Percentiles rank a stretch among this genome's conserved stretches.
These are phyloP conservation scores for Heteromeles arbutifolia DNA, from an alignment of 306 rosid species.

Conservation along the genomic window DNA sequence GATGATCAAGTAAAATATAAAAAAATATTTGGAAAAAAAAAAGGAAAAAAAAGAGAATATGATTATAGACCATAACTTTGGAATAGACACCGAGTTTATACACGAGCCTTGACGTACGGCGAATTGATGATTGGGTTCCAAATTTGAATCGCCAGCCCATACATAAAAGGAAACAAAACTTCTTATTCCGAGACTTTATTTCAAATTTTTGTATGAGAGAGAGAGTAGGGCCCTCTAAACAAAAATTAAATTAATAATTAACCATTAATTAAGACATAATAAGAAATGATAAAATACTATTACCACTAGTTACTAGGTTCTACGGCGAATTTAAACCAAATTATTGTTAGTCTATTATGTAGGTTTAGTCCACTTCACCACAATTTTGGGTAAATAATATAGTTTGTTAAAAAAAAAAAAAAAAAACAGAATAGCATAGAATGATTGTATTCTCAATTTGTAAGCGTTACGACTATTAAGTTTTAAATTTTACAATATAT, in stretches of 20 bases:
- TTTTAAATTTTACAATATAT: neutral
- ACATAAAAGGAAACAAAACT: neutral
- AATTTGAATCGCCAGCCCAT: neutral
- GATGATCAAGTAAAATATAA: neutral
- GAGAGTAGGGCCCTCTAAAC: too few species aligned
- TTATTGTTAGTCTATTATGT: too few species aligned
- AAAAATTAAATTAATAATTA: too few species aligned
- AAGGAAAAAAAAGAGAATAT: neutral
- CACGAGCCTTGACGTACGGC: neutral
- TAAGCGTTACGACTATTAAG: neutral
- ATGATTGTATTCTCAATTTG: too few species aligned
- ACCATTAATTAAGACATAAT: too few species aligned
- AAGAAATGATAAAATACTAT: too few species aligned
- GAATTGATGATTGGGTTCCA: neutral
- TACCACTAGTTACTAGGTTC: too few species aligned
- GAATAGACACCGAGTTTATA: neutral
- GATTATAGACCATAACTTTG: neutral
- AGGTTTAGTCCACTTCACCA: fast-evolving
- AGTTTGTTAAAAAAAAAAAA: too few species aligned
- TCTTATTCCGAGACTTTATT: neutral
- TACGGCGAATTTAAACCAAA: too few species aligned
- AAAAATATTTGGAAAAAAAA: neutral
- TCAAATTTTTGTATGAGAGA: too few species aligned
- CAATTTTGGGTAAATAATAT: too few species aligned
- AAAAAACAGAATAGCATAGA: too few species aligned